These are phyloP conservation scores for Mycena olivaceomarginata DNA, from an alignment of 768 basidiomycete genomes.

Conservation along the genomic window DNA sequence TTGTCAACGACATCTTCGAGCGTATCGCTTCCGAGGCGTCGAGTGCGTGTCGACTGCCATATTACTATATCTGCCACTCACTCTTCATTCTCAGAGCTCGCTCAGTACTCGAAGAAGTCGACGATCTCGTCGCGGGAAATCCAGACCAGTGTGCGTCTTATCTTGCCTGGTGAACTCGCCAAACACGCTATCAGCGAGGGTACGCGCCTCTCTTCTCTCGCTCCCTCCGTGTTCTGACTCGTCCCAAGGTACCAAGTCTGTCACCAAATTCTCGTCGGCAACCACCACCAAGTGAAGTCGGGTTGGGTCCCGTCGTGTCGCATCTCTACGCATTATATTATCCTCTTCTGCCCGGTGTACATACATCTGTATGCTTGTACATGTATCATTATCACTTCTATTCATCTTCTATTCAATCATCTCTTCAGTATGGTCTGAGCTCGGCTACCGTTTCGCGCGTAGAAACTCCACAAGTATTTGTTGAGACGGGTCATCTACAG, in stretches of 20 bases:
- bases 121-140: slow-evolving; percentile 99
- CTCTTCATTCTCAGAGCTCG: slow-evolving; percentile 81
- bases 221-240: slow-evolving; percentile 1
- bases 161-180: slow-evolving; percentile 96
- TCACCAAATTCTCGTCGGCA: slow-evolving; percentile 80
- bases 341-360: slow-evolving; percentile 28
- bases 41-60: slow-evolving; percentile 68
- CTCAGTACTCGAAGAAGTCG: slow-evolving; percentile 98
- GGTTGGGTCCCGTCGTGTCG: not conserved
- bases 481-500: too few species aligned
- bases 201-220: slow-evolving; percentile 52
- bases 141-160: slow-evolving; percentile 96
- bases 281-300: slow-evolving; percentile 51
- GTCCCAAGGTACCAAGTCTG: slow-evolving; percentile 41
- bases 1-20: slow-evolving; percentile 97
- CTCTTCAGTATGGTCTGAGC: slow-evolving; percentile 24
- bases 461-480: too few species aligned
- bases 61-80: not conserved
- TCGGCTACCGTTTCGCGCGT: not conserved
- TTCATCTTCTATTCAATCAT: slow-evolving; percentile 24
- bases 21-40: slow-evolving; percentile 95
- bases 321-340: slow-evolving; percentile 37
- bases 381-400: slow-evolving; percentile 40
- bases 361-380: slow-evolving; percentile 33
- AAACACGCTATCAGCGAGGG: slow-evolving; percentile 94